Base-by-base conservation (phyloP, 228 moss, liverwort and hornwort species). In the Sphagnum magellanicum region DNA sequence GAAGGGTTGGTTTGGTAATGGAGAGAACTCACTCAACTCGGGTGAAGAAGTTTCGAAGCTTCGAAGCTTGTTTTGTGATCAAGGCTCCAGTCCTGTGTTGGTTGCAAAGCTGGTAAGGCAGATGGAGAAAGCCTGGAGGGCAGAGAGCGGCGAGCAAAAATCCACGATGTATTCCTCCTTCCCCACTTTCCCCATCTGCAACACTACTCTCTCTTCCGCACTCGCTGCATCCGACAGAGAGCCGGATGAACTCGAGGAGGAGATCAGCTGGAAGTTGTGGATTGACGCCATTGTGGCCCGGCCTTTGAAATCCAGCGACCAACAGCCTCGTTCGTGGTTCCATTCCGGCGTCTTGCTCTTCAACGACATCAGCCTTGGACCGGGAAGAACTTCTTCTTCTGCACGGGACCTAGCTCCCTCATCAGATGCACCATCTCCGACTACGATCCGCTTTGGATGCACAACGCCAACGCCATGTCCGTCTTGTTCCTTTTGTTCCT, bases 261-360 rank as follows among this genome's bases (percentile, higher is more conserved):
- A 72, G 46, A 88, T 77, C 68, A 92, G 84, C 72, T 90, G 92
- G 66, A 92, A 90, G 70, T 90, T 92, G 59, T 92, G 90, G 5
- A 92, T 81, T 8, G 92, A 92, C 1, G 86, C 70, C 7, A 83
- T 74, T 6, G 82, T 72, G 50, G 84, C 82, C 63, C 90, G 74
- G 58, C 82, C 81, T 53, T 79, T 76, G 72, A 88, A 92, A 53
- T 90, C 82, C 50, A 92, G 81, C 51, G 84, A 82, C 92, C 90
- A 92, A 60, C 83, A 75, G 60, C 76, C 84, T 51, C 76, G 77
- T 68, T 76, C 80, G 67, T 77, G 80, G 16, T 84, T 77, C 88
- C 90, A 92, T 16, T 69, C 71, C 3, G 92, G 90, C 12, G 76
- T 81, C 63, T 81, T 87, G 64, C 72, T 86, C 12, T 63, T 77